Base-by-base conservation (phyloP, 2,329 filamentous ascomycete species). In the Byssochlamys sp. region DNA sequence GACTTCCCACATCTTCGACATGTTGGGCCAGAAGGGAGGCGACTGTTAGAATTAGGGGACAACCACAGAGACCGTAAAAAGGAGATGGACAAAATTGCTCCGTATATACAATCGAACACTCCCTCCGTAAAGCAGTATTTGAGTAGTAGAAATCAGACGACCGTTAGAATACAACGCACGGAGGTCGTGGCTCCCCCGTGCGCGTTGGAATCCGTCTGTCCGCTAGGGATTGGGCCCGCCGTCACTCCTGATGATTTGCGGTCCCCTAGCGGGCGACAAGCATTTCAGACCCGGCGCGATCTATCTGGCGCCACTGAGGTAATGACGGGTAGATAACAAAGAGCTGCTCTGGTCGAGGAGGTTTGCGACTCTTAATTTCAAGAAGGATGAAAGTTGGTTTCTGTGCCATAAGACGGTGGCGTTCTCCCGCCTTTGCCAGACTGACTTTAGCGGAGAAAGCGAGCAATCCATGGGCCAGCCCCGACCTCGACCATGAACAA, bases 1-100 rank as follows among this genome's bases (percentile, higher is more conserved):
- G 64, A 99, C 91, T 79, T 99, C 94, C 94, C 94, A 99, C 88
- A 96, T 92, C 77, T 91, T 92, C 70, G 84, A 76, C 73, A 74
- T 75, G 9, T 33, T 61, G 59, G 60, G 56, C 55, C 55, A 53
- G 28, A 28, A 11, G 25, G 49, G 25, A 51, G 49, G 25, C 19
- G 27, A 45, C n/a, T 19, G 19, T n/a, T 24, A 45, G 4, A 9
- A 45, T 2, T 2, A 4, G 14, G n/a, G n/a, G 7, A 45, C 14
- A 19, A 19, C 6, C 39, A 45, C 19, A 39, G 3, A 19, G 9
- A 24, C 7, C 19, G 39, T 19, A 45, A 19, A 39, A 19, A 19
- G 19, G 19, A 19, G 19, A 19, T 19, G 19, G 19, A 19, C 4
- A 45, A 45, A 10, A 10, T 10, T 31, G 11, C 11, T 7, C 7